Conservation (phyloP, 306 rosid genomes). For the Inga leiocalycina region DNA sequence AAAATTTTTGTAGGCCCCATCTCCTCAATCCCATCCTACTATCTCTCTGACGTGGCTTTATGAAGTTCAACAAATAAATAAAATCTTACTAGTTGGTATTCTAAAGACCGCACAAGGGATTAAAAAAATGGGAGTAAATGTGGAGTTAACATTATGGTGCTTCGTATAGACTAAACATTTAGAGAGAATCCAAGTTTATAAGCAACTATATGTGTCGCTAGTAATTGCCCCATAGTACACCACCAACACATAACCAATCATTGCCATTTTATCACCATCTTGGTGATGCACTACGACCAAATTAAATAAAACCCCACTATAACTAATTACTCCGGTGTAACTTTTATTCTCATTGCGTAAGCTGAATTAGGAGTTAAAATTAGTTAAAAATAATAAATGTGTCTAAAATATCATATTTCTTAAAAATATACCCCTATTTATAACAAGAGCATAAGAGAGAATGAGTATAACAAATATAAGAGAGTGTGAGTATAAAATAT, state of each 20-base stretch:
- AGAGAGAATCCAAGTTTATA: not conserved
- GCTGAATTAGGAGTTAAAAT: too few relatives aligned
- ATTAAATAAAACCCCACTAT: not conserved
- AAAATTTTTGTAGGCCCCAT: too few relatives aligned
- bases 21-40: too few relatives aligned
- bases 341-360: too few relatives aligned
- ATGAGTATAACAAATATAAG: too few relatives aligned
- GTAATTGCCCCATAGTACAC: not conserved
- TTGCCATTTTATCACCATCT: not conserved
- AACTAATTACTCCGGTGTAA: too few relatives aligned
- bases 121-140: not conserved
- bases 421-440: too few relatives aligned
- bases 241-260: not conserved
- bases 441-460: too few relatives aligned
- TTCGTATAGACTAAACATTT: not conserved
- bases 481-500: too few relatives aligned
- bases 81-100: not conserved
- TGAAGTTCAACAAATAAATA: not conserved
- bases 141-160: not conserved
- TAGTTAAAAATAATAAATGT: too few relatives aligned
- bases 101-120: not conserved
- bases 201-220: not conserved
- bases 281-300: not conserved
- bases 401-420: too few relatives aligned
- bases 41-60: not conserved